phyloP scores from a whole-genome alignment of 495 filamentous ascomycete genomes.

The Geoglossum glabrum region DNA sequence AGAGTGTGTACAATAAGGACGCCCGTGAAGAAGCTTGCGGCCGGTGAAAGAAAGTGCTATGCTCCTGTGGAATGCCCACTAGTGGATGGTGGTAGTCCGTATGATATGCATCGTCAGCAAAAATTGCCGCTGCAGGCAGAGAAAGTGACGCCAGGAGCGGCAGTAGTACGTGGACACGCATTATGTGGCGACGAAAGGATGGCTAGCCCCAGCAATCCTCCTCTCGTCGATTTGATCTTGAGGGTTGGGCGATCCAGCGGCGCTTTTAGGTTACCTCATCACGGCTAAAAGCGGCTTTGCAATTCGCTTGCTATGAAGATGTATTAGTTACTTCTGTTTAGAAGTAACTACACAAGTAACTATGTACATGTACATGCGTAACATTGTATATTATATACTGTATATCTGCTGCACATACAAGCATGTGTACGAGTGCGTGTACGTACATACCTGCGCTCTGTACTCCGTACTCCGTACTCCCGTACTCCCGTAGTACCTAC shows the following conservation, averaged over 20 bases:
- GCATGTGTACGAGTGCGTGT: no score
- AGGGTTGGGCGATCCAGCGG: background rate
- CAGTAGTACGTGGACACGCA: slow-evolving; percentile 27
- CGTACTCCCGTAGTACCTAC: no score
- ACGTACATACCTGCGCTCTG: no score
- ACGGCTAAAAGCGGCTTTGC: background rate
- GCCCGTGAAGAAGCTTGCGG: slow-evolving; percentile 66
- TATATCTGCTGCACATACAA: no score
- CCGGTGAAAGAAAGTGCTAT: slow-evolving; percentile 86
- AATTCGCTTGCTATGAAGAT: background rate
- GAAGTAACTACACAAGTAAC: no score
- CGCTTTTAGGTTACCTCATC: background rate
- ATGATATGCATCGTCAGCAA: slow-evolving; percentile 74
- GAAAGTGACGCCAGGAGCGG: slow-evolving; percentile 21
- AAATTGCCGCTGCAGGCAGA: slow-evolving; percentile 41
- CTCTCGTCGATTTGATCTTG: background rate
- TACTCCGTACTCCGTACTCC: no score
- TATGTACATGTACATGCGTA: no score
- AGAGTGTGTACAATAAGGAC: slow-evolving; percentile 77
- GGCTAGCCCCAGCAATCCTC: background rate
- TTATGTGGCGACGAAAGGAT: slow-evolving; percentile 10
- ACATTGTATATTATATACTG: no score
- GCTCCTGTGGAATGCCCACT: slow-evolving; percentile 56
- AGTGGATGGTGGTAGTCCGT: slow-evolving; percentile 87
- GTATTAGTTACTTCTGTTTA: no score